These are phyloP conservation scores for Sporopachydermia quercuum DNA, from an alignment of 805 yeast species.

Conservation along the genomic window DNA sequence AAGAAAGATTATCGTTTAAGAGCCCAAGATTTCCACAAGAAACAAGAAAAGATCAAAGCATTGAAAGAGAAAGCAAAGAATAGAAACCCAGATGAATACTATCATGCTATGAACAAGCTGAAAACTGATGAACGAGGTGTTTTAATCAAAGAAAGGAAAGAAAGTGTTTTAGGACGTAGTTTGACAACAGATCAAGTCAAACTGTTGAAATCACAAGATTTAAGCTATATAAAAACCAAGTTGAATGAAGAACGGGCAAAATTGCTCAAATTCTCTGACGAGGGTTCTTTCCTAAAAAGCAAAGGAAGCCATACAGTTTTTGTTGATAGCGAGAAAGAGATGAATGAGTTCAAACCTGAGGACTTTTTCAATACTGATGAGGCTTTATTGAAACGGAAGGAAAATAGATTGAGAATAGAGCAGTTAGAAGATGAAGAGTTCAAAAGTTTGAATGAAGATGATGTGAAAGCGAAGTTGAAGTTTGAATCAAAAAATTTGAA, in stretches of 20 bases:
- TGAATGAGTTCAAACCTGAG: constrained; percentile 46
- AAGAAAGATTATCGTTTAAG: constrained; percentile 68
- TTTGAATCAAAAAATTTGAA: constrained; percentile 49
- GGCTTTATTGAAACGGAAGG: constrained; percentile 43
- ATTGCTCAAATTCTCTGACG: constrained; percentile 34
- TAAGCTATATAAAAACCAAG: constrained; percentile 68
- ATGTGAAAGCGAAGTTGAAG: constrained; percentile 23
- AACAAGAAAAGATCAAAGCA: constrained; percentile 47
- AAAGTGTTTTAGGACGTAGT: constrained; percentile 13
- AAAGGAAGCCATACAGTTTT: constrained; percentile 73
- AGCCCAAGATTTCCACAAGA: constrained; percentile 48
- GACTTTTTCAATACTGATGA: constrained; percentile 57
- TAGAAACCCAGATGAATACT: constrained; percentile 89
- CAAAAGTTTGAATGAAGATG: constrained; percentile 14
- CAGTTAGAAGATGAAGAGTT: constrained; percentile 31
- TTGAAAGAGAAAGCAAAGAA: constrained; percentile 56
- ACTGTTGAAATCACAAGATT: constrained; percentile 80
- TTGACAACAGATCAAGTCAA: constrained; percentile 63
- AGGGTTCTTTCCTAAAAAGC: constrained; percentile 34
- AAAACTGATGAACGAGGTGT: constrained; percentile 61
- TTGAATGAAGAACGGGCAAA: constrained; percentile 53
- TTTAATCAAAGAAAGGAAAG: constrained; percentile 41
- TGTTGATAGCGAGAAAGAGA: constrained; percentile 48
- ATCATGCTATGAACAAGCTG: constrained; percentile 75
- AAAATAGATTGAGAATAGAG: constrained; percentile 50